Evolutionary conservation across 1,139 yeast genomes (phyloP), one percentile per base, ranked within the genome.

Genomic region (Debaryomycetaceae sp.): DNA sequence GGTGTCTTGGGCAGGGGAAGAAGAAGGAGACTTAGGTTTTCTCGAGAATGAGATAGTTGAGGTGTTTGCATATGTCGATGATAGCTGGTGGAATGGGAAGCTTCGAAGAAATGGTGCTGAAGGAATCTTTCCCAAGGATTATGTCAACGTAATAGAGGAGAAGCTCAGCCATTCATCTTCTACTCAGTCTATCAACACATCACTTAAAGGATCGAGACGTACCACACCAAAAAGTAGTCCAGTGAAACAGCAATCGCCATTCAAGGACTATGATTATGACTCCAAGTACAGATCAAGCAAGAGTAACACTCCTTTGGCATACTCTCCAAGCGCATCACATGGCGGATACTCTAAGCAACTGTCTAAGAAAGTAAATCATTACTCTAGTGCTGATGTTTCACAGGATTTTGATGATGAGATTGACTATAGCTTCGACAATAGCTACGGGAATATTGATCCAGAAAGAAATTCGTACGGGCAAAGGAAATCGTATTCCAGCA

Each of bases 11-110:
- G 81, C 95, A 17, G 96, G 95, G 24, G 93, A 86, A 60, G 81
- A 86, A 58, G 87, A 84, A 41, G 89, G 87, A 38, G 97, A 93
- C 59, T 74, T 93, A 42, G 98, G 98, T 1, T 93, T 93, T 62
- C 76, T 91, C 39, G 98, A 93, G 66, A 96, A 95, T 45, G 98
- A 93, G 60, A 69, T 87, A 41, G 87, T 93, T 55, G 96, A 90
- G 51, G 96, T 93, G 6, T 75, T 81, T 39, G 76, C 84, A 53
- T 70, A 84, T 4, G 90, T 93, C 6, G 96, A 91, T 59, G 96
- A 95, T 22, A 83, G 84, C 57, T 89, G 96, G 95, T 90, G 95
- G 87, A 87, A 81, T 57, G 99, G 99, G 1, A 75, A 78, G 50
- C 75, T 91, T 46, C 71, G 83, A 52, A 75, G 98, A 57, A 90